Evolutionary conservation across 495 filamentous ascomycete species (phyloP).

Genomic region (Penicillium silybi): DNA sequence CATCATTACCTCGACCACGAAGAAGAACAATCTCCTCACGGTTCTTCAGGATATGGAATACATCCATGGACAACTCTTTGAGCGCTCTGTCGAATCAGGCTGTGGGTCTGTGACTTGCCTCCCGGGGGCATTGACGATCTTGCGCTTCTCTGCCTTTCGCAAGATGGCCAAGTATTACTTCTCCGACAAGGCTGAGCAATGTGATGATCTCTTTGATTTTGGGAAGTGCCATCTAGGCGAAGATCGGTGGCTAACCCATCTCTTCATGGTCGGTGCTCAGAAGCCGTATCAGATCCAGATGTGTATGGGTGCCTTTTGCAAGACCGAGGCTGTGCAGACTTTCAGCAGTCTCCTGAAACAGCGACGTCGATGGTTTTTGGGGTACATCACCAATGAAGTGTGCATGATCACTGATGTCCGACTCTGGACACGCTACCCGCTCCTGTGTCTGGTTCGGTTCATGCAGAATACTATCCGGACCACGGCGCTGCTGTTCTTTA

Average conservation of each 20-base stretch:
- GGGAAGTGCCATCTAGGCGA: conserved; percentile 95
- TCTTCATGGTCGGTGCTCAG: conserved; percentile 97
- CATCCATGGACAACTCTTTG: conserved; percentile 94
- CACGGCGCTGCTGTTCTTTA: conserved; percentile 91
- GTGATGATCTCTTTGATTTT: conserved; percentile 94
- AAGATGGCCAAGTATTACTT: conserved; percentile 99
- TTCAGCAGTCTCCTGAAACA: conserved; percentile 88
- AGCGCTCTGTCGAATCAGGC: conserved; percentile 92
- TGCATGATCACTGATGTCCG: conserved; percentile 97
- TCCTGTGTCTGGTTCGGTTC: conserved; percentile 84
- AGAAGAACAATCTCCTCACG: conserved; percentile 84
- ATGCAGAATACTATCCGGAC: conserved; percentile 97
- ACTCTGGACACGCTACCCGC: conserved; percentile 86
- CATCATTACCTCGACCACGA: conserved; percentile 91
- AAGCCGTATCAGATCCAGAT: conserved; percentile 94
- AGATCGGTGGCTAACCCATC: conserved; percentile 95
- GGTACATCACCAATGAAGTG: conserved; percentile 96
- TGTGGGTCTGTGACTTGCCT: conserved; percentile 95
- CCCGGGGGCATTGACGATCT: conserved; percentile 88
- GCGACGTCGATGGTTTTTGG: conserved; percentile 93
- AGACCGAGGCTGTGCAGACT: conserved; percentile 93
- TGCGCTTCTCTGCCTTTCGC: conserved; percentile 94
- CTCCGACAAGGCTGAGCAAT: conserved; percentile 93
- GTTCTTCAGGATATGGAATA: conserved; percentile 98
- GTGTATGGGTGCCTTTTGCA: conserved; percentile 96